phyloP scores from a whole-genome alignment of 2,329 filamentous ascomycete species.

The Epichloe sp. region DNA sequence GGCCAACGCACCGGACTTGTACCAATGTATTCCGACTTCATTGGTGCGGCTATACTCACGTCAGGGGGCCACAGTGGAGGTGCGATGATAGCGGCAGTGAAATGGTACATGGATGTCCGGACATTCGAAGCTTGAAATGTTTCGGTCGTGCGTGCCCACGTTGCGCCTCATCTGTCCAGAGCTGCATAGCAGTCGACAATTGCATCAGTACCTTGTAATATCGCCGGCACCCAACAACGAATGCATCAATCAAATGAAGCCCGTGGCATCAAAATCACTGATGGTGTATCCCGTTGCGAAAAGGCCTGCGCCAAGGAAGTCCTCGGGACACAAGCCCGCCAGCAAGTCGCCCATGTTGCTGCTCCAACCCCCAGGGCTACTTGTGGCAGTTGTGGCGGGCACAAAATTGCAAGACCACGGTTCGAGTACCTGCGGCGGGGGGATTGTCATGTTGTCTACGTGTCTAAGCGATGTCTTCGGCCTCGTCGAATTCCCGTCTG shows the following conservation, averaged over 20 bases:
- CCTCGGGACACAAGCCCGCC: conserved; percentile 3
- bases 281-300: conserved; percentile 8
- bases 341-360: conserved; percentile 8
- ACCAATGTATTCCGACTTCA: too few relatives aligned
- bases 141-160: too few relatives aligned
- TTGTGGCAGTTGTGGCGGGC: neutral
- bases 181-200: too few relatives aligned
- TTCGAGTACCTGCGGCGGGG: neutral
- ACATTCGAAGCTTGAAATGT: too few relatives aligned
- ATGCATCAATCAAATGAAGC: conserved; percentile 6
- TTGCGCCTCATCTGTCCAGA: too few relatives aligned
- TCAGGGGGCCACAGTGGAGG: too few relatives aligned
- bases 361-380: neutral
- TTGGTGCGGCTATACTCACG: too few relatives aligned
- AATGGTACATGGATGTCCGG: too few relatives aligned
- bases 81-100: too few relatives aligned
- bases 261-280: conserved; percentile 11
- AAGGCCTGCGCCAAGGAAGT: conserved; percentile 5
- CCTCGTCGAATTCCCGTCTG: neutral
- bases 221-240: neutral
- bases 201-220: too few relatives aligned
- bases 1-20: too few relatives aligned
- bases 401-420: neutral
- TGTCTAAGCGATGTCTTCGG: neutral
- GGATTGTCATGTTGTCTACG: neutral